Conservation (phyloP, 345 rosid species). For the Punica granatum region DNA sequence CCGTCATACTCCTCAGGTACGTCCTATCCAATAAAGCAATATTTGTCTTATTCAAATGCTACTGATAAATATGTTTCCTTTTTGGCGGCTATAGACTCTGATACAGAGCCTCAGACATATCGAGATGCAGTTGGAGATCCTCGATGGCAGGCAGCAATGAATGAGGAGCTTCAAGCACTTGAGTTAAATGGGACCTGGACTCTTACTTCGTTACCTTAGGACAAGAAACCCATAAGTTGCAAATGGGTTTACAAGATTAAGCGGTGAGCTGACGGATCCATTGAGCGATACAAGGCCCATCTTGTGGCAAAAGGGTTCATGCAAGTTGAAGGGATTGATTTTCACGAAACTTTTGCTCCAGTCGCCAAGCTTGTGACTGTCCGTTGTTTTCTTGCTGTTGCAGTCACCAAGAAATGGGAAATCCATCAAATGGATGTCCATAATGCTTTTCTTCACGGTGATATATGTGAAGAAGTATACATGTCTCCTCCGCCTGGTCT, state of each 20-base stretch:
- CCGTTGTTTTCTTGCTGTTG: background rate
- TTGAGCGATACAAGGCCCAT: background rate
- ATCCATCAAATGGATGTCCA: background rate
- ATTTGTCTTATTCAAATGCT: too few species aligned
- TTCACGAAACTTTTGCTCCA: background rate
- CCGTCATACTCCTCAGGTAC: too few species aligned
- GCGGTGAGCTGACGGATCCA: background rate
- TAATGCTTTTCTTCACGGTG: too few species aligned
- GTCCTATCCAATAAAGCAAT: too few species aligned
- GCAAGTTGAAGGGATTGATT: background rate
- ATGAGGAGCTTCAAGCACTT: background rate
- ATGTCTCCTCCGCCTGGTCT: too few species aligned
- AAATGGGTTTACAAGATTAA: constrained; percentile 9
- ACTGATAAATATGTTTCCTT: too few species aligned
- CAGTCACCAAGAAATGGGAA: background rate
- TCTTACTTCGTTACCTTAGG: background rate
- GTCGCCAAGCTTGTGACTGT: background rate
- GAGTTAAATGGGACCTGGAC: background rate
- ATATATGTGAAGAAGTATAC: too few species aligned
- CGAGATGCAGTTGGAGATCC: background rate
- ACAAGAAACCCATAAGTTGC: background rate
- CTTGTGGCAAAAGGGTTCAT: background rate
- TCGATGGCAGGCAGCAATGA: background rate
- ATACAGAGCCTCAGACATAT: background rate
- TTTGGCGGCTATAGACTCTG: background rate